Evolutionary conservation across 2,329 filamentous ascomycete genomes (phyloP).

Genomic region (Epichloe aotearoae): DNA sequence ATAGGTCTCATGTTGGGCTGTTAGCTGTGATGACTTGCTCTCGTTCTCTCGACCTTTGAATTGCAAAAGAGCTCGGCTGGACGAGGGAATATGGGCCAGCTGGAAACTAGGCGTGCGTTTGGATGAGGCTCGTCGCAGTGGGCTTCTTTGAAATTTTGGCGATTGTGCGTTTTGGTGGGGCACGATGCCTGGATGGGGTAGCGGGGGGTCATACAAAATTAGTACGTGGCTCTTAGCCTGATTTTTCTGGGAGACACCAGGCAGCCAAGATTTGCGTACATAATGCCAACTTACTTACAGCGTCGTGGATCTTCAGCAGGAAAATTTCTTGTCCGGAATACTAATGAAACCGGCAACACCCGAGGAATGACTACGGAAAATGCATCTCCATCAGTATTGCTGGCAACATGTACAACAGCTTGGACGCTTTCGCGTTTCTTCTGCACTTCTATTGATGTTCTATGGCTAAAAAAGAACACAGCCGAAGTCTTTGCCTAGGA

Average conservation of each 20-base stretch:
- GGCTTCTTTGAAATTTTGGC: slow-evolving; percentile 28
- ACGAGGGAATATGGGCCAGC: slow-evolving; percentile 7
- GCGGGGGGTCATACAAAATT: slow-evolving; percentile 1
- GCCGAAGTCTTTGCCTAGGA: background rate
- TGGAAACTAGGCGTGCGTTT: slow-evolving; percentile 8
- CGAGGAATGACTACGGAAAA: background rate
- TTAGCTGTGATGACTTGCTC: slow-evolving; percentile 7
- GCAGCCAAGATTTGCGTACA: too few species aligned
- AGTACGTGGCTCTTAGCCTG: background rate
- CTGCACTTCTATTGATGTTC: background rate
- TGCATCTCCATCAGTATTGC: background rate
- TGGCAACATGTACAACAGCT: background rate
- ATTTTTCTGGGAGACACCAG: background rate
- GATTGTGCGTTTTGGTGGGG: slow-evolving; percentile 35
- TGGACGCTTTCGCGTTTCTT: background rate
- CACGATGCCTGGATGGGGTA: slow-evolving; percentile 11
- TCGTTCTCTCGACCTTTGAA: slow-evolving; percentile 1
- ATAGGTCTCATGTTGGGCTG: slow-evolving; percentile 80
- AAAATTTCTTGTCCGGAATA: background rate
- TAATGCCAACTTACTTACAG: too few species aligned
- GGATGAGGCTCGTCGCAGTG: slow-evolving; percentile 17
- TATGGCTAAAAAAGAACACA: background rate
- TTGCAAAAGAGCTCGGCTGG: slow-evolving; percentile 1
- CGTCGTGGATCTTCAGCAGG: too few species aligned
- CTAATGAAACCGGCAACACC: background rate